A percentile compares a stretch with the other conserved stretches of the same genome.
Conservation (phyloP, 163 green algal genomes). For the Picocystis sp. region DNA sequence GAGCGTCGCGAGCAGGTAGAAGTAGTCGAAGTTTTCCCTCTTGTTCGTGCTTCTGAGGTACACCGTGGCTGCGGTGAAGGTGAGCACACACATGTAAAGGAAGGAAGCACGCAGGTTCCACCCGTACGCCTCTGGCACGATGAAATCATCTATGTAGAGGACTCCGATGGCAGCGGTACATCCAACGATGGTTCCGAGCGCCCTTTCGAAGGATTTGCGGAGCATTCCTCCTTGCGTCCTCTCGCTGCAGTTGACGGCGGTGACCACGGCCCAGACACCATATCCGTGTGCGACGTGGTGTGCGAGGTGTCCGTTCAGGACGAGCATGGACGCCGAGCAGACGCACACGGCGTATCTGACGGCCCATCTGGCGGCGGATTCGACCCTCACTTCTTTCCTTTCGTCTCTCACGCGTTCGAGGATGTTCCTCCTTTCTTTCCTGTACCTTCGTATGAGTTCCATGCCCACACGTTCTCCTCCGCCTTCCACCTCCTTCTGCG, state of each 20-base stretch:
- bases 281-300: conserved; percentile 6
- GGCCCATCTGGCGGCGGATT: conserved; percentile 1
- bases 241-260: conserved; percentile 8
- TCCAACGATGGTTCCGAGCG: conserved; percentile 4
- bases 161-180: neutral
- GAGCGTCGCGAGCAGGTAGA: conserved; percentile 6
- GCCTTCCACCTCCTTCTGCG: too few relatives aligned
- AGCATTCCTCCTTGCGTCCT: conserved; percentile 6
- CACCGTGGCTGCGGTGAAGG: conserved; percentile 1
- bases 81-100: neutral
- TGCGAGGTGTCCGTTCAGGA: conserved; percentile 5
- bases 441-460: too few relatives aligned
- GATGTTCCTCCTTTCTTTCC: too few relatives aligned
- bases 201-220: conserved; percentile 7
- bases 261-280: conserved; percentile 7
- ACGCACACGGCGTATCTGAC: neutral
- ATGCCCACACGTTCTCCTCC: too few relatives aligned
- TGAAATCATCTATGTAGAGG: conserved; percentile 7
- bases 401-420: too few relatives aligned
- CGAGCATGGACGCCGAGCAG: conserved; percentile 1
- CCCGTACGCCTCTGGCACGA: conserved; percentile 3
- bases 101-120: conserved; percentile 4
- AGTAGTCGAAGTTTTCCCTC: conserved; percentile 5
- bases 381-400: too few relatives aligned
- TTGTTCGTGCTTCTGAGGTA: neutral